Evolutionary conservation across 139 green algal genomes (phyloP), one percentile per base, ranked within the genome.

Genomic region (Penium margaritaceum): DNA sequence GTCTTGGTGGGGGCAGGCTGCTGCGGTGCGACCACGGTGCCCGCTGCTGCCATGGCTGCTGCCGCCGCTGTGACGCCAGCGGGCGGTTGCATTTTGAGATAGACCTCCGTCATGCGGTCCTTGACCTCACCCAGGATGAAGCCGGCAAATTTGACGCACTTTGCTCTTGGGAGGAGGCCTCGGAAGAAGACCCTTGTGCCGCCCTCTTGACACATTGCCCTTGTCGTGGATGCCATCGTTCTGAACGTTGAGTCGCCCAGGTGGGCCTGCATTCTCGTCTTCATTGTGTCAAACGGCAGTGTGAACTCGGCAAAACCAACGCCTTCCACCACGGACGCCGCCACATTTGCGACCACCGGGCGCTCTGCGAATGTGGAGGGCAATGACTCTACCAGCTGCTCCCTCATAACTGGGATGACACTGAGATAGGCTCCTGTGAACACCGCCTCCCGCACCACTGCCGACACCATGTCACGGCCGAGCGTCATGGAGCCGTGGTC

Each of bases 251-350:
- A 6, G 12, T 47, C 15, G 6, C 38, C 65, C 12, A 68, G 37
- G n/a, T 68, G 19, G 34, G 65, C 70, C 55, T 82, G 75, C 66
- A 82, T 55, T 29, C 37, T 41, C 33, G 75, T 82, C 60, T 82
- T 82, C 24, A 79, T 78, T 4, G 75, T 81, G 12, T 82, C 72
- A n/a, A n/a, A n/a, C n/a, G n/a, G n/a, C n/a, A n/a, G n/a, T 17
- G 76, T 76, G 12, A 74, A 5, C 44, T 58, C 47, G 5, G 69
- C 34, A 2, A 57, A 54, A 4, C 7, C 35, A 17, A 80, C 32
- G 44, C 76, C 76, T 12, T 72, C 37, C 15, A 63, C 27, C 19
- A 81, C 15, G 5, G 43, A 65, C 24, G 66, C 57, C 19, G 57
- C 57, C 27, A 66, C 34, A 21, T 51, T 73, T 3, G 76, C 66